These are phyloP conservation scores for Vigna angularis DNA, from an alignment of 306 rosid species.

Conservation along the genomic window DNA sequence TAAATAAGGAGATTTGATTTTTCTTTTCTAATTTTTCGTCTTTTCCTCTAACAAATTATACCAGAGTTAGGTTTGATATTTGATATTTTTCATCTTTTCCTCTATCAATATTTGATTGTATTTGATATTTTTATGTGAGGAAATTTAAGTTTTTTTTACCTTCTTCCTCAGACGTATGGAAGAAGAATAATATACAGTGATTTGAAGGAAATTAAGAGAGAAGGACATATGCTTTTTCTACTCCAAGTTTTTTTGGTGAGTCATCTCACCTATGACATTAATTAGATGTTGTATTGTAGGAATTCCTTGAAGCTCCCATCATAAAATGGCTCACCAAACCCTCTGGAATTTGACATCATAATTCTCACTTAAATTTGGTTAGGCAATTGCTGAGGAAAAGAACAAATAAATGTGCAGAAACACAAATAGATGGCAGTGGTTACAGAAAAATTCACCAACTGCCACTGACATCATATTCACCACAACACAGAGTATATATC, in stretches of 20 bases:
- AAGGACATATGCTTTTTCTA: conserved; percentile 6
- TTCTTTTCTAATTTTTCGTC: too few species aligned
- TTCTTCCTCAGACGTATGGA: too few species aligned
- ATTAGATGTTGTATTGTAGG: conserved; percentile 22
- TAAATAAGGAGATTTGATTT: too few species aligned
- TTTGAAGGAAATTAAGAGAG: neutral
- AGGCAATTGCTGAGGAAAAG: conserved; percentile 6
- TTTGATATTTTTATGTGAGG: too few species aligned
- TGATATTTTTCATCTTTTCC: too few species aligned
- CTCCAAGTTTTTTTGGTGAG: neutral
- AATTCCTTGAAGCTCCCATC: conserved; percentile 22
- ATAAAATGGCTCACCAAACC: conserved; percentile 41
- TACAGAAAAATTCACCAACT: neutral
- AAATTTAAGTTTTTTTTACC: too few species aligned
- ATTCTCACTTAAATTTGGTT: conserved; percentile 17
- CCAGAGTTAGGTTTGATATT: too few species aligned
- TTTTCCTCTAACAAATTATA: too few species aligned
- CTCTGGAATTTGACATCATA: conserved; percentile 17
- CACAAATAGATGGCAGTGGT: conserved; percentile 29
- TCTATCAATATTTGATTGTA: too few species aligned
- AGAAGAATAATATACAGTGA: too few species aligned
- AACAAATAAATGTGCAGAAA: neutral
- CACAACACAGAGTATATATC: neutral
- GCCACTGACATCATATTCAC: neutral
- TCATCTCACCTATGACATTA: conserved; percentile 35